Evolutionary conservation across 306 rosid genomes (phyloP), one percentile per base, ranked within the genome.

Genomic region (Cercis canadensis): DNA sequence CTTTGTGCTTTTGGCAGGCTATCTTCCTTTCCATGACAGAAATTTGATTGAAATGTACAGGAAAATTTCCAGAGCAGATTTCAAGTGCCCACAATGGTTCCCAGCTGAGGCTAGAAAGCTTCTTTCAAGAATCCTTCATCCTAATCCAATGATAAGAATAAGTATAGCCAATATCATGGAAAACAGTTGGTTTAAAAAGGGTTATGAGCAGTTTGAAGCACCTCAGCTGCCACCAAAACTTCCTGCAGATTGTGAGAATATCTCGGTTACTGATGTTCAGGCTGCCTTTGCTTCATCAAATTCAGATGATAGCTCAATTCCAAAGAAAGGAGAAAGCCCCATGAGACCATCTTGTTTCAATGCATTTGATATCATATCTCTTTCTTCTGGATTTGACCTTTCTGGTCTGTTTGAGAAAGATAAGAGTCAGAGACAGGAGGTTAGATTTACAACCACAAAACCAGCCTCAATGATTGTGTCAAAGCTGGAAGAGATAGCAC

Each of bases 281-380:
- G 39, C 53, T 24, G 82, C 65, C 0, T 79, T 88, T 73, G 67
- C 56, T 45, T 33, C 75, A 37, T 24, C 71, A 7, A 17, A 50
- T 61, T 51, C 44, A 7, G 55, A 44, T 52, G 62, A 14, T 12
- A 59, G 64, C 46, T 51, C 70, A 7, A 39, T 45, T 11, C 15
- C 32, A 13, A 39, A 36, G 4, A 0, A 62, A 37, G 63, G 24
- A 33, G 46, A 67, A 40, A 29, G 11, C 8, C 56, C 67, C 36
- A 60, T 57, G 83, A 87, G 55, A 57, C 73, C 76, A 1, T 64
- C 76, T 15, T 72, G 62, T 29, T 87, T 78, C 77, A 92, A 89
- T 70, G 96, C 90, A 6, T 92, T 92, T 46, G 92, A 89, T 70
- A 57, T 92, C 55, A 87, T 92, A 70, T 89, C 97, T 40, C 83